Conservation (phyloP, 805 yeast genomes). For the Debaryomyces hansenii region DNA sequence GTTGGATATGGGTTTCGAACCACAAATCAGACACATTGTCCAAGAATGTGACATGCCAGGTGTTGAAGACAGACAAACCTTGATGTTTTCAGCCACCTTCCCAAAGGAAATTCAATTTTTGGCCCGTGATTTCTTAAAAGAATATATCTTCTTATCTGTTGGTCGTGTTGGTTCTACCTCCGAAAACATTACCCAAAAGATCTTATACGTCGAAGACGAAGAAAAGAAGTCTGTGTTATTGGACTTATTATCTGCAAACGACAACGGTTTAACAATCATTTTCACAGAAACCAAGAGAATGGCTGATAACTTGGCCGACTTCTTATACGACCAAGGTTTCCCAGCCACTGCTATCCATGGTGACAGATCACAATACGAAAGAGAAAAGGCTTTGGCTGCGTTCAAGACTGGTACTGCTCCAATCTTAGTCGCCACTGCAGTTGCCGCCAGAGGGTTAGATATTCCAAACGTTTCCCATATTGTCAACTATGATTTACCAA, state of each 20-base stretch:
- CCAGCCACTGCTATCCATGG: conserved; percentile 99
- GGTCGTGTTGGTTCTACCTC: conserved; percentile 99
- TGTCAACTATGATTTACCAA: conserved; percentile 94
- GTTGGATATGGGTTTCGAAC: conserved; percentile 99
- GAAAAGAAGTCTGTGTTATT: conserved; percentile 90
- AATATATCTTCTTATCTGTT: conserved; percentile 92
- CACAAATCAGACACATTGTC: conserved; percentile 97
- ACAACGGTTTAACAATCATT: conserved; percentile 83
- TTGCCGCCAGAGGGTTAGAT: conserved; percentile 99
- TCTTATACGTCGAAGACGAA: conserved; percentile 89
- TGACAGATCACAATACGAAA: conserved; percentile 96
- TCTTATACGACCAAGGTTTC: conserved; percentile 81
- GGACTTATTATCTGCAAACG: conserved; percentile 74
- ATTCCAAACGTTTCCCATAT: conserved; percentile 98
- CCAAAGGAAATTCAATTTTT: conserved; percentile 95
- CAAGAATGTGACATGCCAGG: conserved; percentile 98
- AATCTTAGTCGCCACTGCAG: conserved; percentile 97
- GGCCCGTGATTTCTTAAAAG: conserved; percentile 95
- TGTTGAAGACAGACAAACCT: conserved; percentile 88
- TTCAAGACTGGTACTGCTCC: conserved; percentile 93
- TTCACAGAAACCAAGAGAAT: conserved; percentile 98
- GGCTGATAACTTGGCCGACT: conserved; percentile 96
- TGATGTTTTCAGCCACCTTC: conserved; percentile 99
- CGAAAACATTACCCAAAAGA: conserved; percentile 94
- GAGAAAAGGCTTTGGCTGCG: conserved; percentile 94